A percentile compares a stretch with the other conserved stretches of the same genome.
phyloP scores from a whole-genome alignment of 1,284 basidiomycete species.

The Cutaneotrichosporon arboriforme region DNA sequence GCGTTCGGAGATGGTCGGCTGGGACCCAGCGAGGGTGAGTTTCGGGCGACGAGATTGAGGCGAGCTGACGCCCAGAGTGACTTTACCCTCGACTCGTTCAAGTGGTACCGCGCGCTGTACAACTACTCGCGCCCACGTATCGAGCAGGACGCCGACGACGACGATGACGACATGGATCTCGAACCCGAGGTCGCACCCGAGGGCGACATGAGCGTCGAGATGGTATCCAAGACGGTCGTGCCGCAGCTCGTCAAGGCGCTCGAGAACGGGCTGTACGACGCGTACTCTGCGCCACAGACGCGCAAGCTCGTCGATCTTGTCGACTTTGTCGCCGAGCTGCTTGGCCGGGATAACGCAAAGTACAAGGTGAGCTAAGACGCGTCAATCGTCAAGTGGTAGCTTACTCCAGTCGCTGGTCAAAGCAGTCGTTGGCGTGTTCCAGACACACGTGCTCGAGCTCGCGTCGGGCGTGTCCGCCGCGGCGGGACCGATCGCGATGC shows the following conservation, averaged over 20 bases:
- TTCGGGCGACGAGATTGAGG: too few species aligned
- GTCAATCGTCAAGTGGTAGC: background rate
- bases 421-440: slow-evolving; percentile 59
- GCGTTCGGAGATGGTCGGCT: slow-evolving; percentile 73
- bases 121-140: slow-evolving; percentile 62
- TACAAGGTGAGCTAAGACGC: slow-evolving; percentile 68
- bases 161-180: slow-evolving; percentile 47
- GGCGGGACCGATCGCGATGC: slow-evolving; percentile 39
- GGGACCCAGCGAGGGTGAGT: slow-evolving; percentile 77
- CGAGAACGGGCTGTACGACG: slow-evolving; percentile 69
- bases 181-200: slow-evolving; percentile 66
- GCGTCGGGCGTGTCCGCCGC: slow-evolving; percentile 48
- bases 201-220: slow-evolving; percentile 78
- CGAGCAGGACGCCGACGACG: slow-evolving; percentile 9
- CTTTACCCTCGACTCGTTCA: slow-evolving; percentile 66
- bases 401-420: slow-evolving; percentile 59
- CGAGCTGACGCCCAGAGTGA: slow-evolving; percentile 50
- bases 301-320: slow-evolving; percentile 63
- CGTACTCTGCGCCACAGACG: slow-evolving; percentile 67
- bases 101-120: slow-evolving; percentile 74
- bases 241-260: slow-evolving; percentile 68
- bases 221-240: slow-evolving; percentile 76
- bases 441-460: slow-evolving; percentile 54
- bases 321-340: slow-evolving; percentile 72
- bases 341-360: slow-evolving; percentile 58